Percentiles rank a stretch among this genome's conserved stretches.
phyloP scores from a whole-genome alignment of 768 basidiomycete genomes.

The Russula foetens region DNA sequence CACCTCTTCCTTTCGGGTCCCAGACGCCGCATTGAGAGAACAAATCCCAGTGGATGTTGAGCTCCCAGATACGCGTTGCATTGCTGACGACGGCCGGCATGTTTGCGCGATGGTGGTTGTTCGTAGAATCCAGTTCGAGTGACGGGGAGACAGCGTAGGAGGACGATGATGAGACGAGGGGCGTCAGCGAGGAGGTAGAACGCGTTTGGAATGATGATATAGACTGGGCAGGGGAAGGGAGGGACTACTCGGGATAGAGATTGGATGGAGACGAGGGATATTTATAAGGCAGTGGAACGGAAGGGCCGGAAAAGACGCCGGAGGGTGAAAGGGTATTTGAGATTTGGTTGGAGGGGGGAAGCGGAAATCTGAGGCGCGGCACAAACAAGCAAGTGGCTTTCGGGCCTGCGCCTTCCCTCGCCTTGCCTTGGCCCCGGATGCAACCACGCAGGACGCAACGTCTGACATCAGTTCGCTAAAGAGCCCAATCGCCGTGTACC shows the following conservation, averaged over 20 bases:
- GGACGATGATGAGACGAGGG: neutral
- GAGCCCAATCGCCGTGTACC: conserved; percentile 1
- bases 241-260: neutral
- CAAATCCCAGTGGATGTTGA: conserved; percentile 54
- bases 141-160: neutral
- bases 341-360: neutral
- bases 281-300: conserved; percentile 14
- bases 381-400: too few species aligned
- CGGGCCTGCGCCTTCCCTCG: neutral
- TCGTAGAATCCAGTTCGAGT: neutral
- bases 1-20: conserved; percentile 57
- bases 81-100: conserved; percentile 48
- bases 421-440: neutral
- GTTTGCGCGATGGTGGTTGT: neutral
- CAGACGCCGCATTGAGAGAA: conserved; percentile 65
- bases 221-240: neutral
- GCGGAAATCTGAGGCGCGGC: too few species aligned
- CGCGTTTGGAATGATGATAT: conserved; percentile 6
- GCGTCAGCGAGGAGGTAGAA: neutral
- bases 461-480: conserved; percentile 14
- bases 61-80: conserved; percentile 64
- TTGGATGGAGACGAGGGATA: conserved; percentile 9
- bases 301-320: conserved; percentile 13
- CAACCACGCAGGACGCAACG: neutral
- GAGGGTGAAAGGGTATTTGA: conserved; percentile 6